Evolutionary conservation across 179 eudicot species (phyloP).

Genomic region (Silene vulgaris): DNA sequence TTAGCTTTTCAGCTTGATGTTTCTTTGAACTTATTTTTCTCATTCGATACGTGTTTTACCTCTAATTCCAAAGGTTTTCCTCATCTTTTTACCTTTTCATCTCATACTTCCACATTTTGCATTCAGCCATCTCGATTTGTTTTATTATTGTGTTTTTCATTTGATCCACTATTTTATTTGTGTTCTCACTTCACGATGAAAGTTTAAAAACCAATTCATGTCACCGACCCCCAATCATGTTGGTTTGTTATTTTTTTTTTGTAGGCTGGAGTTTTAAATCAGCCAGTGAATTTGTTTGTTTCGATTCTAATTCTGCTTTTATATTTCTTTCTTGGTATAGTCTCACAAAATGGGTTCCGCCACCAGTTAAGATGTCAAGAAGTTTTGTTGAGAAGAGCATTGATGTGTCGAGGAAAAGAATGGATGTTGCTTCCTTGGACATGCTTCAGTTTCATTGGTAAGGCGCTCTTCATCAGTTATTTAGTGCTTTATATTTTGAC

Average conservation of each 20-base stretch:
- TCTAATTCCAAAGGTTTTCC: not conserved
- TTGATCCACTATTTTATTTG: not conserved
- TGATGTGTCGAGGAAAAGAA: slow-evolving; percentile 76
- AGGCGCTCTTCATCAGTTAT: slow-evolving; percentile 10
- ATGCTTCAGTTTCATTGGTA: slow-evolving; percentile 99
- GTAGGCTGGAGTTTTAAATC: not conserved
- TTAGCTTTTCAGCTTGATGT: not conserved
- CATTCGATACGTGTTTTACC: not conserved
- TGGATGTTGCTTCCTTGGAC: slow-evolving; percentile 89
- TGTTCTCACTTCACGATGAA: not conserved
- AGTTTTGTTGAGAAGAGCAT: slow-evolving; percentile 65
- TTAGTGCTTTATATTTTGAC: not conserved
- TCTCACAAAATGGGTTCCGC: slow-evolving; percentile 96
- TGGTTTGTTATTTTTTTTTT: not conserved
- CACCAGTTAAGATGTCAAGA: slow-evolving; percentile 93
- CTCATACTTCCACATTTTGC: not conserved
- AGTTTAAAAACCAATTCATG: not conserved
- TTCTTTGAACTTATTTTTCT: not conserved
- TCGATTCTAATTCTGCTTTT: slow-evolving; percentile 7
- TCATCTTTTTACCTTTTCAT: not conserved
- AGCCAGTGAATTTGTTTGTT: not conserved
- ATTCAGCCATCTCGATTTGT: not conserved
- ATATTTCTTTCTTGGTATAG: slow-evolving; percentile 32
- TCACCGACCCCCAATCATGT: not conserved
- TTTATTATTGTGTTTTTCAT: not conserved